Percentiles rank a stretch among this genome's conserved stretches.
Conservation (phyloP, 148 eudicot genomes). For the Cornus florida region DNA sequence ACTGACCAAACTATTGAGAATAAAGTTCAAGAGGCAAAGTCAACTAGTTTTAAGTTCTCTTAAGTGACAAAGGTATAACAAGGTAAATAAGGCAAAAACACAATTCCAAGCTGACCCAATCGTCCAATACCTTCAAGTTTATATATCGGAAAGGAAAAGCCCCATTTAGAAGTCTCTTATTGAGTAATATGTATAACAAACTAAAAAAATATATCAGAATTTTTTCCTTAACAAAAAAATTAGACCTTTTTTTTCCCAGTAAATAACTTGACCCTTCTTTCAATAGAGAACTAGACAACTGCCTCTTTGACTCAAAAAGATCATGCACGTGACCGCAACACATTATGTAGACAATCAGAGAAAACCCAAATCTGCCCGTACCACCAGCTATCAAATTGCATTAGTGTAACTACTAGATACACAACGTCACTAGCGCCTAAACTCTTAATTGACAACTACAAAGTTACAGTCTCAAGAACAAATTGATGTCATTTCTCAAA, state of each 20-base stretch:
- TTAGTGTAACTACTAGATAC: not conserved
- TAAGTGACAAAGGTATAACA: not conserved
- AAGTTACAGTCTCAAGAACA: not conserved
- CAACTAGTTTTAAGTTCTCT: not conserved
- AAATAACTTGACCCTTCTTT: not conserved
- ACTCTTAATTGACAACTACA: not conserved
- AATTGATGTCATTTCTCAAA: too few relatives aligned
- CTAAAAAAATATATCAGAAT: not conserved
- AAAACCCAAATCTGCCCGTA: not conserved
- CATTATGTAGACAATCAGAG: not conserved
- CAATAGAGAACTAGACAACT: not conserved
- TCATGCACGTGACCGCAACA: not conserved
- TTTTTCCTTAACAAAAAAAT: not conserved
- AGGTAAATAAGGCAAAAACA: not conserved
- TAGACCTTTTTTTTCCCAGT: too few relatives aligned
- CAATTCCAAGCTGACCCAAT: not conserved
- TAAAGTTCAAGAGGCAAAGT: not conserved
- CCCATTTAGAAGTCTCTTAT: not conserved
- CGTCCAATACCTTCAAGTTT: not conserved
- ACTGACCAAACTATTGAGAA: not conserved
- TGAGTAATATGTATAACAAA: not conserved
- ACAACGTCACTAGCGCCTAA: not conserved
- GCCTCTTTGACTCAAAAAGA: not conserved
- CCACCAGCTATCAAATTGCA: not conserved
- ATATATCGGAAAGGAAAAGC: not conserved